Conservation (phyloP, 1,284 basidiomycete species). For the Termitomyces sp. region DNA sequence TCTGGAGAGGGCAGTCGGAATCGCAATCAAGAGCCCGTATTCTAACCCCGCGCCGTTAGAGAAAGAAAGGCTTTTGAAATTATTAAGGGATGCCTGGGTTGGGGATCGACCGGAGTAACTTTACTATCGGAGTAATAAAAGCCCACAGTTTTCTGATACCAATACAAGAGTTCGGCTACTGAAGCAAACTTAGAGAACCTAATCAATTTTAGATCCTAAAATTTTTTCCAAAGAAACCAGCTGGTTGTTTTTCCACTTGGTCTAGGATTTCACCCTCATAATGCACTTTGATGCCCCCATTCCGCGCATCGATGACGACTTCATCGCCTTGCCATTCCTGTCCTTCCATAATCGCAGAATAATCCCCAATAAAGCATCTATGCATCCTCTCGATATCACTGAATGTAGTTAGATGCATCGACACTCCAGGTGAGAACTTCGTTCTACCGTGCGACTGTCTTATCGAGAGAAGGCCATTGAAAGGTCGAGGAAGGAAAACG, state of each 20-base stretch:
- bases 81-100: conserved; percentile 22
- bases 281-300: conserved; percentile 28
- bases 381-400: conserved; percentile 24
- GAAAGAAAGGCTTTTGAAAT: conserved; percentile 21
- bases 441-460: conserved; percentile 22
- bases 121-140: neutral
- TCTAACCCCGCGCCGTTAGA: conserved; percentile 39
- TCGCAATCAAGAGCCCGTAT: conserved; percentile 36
- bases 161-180: neutral
- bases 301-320: conserved; percentile 22
- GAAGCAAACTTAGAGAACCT: neutral
- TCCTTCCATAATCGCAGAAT: conserved; percentile 17
- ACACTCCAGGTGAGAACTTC: conserved; percentile 24
- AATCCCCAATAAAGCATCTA: conserved; percentile 31
- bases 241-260: conserved; percentile 2
- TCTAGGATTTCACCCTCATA: conserved; percentile 28
- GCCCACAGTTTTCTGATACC: neutral
- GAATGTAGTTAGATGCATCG: conserved; percentile 22
- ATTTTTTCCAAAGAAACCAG: conserved; percentile 12
- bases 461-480: conserved; percentile 29
- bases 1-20: conserved; percentile 36
- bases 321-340: conserved; percentile 32
- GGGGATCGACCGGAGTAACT: conserved; percentile 20
- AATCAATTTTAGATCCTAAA: conserved; percentile 11
- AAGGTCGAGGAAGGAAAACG: conserved; percentile 32